These are phyloP conservation scores for Exophiala oligosperma DNA, from an alignment of 2,329 filamentous ascomycete species.

Conservation along the genomic window DNA sequence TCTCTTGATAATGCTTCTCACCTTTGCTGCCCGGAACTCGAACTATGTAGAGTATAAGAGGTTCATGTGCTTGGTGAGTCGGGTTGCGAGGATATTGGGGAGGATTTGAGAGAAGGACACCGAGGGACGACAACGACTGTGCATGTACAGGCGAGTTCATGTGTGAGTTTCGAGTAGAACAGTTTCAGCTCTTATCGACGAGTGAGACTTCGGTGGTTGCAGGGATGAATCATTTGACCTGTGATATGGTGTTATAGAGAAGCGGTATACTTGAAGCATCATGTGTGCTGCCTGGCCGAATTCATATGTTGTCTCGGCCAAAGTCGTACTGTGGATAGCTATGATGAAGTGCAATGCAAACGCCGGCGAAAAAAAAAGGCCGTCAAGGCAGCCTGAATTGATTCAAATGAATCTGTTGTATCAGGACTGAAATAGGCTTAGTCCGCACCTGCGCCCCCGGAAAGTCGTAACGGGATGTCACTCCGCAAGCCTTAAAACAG, in stretches of 20 bases:
- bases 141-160: slow-evolving; percentile 63
- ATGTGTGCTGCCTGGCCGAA: slow-evolving; percentile 4
- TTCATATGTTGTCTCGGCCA: neutral
- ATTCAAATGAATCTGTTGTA: neutral
- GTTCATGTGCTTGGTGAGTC: slow-evolving; percentile 65
- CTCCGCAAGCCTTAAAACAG: neutral
- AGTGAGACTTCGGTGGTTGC: neutral
- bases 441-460: neutral
- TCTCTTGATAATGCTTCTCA: slow-evolving; percentile 39
- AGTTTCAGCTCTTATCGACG: neutral
- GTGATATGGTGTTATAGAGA: neutral
- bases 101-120: slow-evolving; percentile 78
- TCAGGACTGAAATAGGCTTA: neutral
- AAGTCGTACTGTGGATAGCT: neutral
- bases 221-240: neutral
- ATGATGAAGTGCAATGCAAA: neutral
- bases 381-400: neutral
- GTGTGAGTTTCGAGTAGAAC: slow-evolving; percentile 4
- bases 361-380: neutral
- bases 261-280: neutral
- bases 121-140: slow-evolving; percentile 76
- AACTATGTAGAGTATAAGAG: slow-evolving; percentile 85
- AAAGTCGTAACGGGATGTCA: neutral
- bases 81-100: slow-evolving; percentile 82
- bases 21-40: slow-evolving; percentile 88